Percentiles rank a stretch among this genome's conserved stretches.
Evolutionary conservation across 1,139 yeast species (phyloP).

Genomic region (Pichia sp.): DNA sequence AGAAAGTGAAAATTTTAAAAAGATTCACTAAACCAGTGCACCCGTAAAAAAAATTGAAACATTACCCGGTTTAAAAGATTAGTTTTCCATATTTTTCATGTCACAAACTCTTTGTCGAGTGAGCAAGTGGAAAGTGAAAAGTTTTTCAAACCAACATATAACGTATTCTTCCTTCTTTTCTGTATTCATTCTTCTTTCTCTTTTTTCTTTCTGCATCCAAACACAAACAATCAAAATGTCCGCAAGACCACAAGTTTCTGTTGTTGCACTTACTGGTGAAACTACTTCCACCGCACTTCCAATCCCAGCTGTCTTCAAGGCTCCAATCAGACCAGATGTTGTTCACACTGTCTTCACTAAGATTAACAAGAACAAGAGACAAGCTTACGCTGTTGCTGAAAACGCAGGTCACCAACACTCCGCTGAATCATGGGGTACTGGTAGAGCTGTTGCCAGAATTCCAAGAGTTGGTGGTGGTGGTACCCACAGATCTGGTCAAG

Average conservation of each 20-base stretch:
- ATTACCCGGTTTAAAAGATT: background rate
- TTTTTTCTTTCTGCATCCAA: background rate
- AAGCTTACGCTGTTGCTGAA: constrained; percentile 98
- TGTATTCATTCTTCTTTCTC: background rate
- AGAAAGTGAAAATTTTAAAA: background rate
- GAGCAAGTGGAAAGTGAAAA: background rate
- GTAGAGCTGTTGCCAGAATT: constrained; percentile 99
- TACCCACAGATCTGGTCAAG: constrained; percentile 99
- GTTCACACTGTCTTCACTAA: constrained; percentile 98
- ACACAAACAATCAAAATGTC: constrained; percentile 43
- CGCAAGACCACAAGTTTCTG: constrained; percentile 92
- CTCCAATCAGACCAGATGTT: constrained; percentile 99
- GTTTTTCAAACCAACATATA: background rate
- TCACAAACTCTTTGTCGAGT: background rate
- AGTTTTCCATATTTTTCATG: background rate
- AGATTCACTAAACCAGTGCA: background rate
- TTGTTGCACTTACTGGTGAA: constrained; percentile 77
- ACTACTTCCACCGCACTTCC: constrained; percentile 79
- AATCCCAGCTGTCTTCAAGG: constrained; percentile 97
- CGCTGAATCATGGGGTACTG: constrained; percentile 99
- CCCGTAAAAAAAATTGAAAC: no score
- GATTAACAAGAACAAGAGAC: constrained; percentile 99
- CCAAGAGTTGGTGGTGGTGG: constrained; percentile 99
- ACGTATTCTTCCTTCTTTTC: background rate
- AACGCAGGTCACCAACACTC: constrained; percentile 99